Percentiles rank a stretch among this genome's conserved stretches.
These are phyloP conservation scores for Gliomastix tumulicola DNA, from an alignment of 2,329 filamentous ascomycete species.

Conservation along the genomic window DNA sequence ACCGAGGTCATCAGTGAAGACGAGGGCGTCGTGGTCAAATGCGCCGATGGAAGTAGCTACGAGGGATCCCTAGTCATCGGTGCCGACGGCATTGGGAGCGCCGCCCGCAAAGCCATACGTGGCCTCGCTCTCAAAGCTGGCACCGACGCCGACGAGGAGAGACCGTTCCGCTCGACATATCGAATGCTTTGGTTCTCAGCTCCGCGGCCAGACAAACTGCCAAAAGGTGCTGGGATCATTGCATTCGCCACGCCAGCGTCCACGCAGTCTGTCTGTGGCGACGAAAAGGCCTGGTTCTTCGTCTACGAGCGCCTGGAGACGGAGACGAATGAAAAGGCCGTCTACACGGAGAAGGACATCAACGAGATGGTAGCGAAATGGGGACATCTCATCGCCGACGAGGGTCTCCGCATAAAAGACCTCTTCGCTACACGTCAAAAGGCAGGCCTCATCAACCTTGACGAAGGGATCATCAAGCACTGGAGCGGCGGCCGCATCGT, in stretches of 20 bases:
- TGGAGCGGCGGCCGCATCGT: slow-evolving; percentile 18
- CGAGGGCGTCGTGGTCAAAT: slow-evolving; percentile 3
- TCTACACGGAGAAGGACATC: slow-evolving; percentile 21
- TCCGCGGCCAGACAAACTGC: too few species aligned
- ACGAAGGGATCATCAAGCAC: slow-evolving; percentile 18
- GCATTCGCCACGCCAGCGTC: too few species aligned
- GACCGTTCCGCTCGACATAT: too few species aligned
- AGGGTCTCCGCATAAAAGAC: slow-evolving; percentile 15
- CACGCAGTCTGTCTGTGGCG: too few species aligned
- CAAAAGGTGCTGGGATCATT: too few species aligned
- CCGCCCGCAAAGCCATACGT: slow-evolving; percentile 42
- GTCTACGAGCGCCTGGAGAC: slow-evolving; percentile 16
- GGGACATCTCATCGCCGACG: slow-evolving; percentile 15
- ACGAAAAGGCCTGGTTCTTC: slow-evolving; percentile 14
- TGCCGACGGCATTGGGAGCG: slow-evolving; percentile 56
- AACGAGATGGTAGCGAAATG: slow-evolving; percentile 12
- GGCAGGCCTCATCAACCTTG: slow-evolving; percentile 14
- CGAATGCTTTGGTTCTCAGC: too few species aligned
- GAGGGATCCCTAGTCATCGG: slow-evolving; percentile 42
- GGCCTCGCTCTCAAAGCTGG: too few species aligned
- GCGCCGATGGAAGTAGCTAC: slow-evolving; percentile 2
- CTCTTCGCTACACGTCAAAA: slow-evolving; percentile 9
- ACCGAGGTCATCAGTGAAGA: neutral
- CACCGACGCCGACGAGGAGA: too few species aligned
- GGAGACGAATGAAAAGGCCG: slow-evolving; percentile 13